Conservation (phyloP, 192 early-diverging fungal species). For the Backusella westeae region DNA sequence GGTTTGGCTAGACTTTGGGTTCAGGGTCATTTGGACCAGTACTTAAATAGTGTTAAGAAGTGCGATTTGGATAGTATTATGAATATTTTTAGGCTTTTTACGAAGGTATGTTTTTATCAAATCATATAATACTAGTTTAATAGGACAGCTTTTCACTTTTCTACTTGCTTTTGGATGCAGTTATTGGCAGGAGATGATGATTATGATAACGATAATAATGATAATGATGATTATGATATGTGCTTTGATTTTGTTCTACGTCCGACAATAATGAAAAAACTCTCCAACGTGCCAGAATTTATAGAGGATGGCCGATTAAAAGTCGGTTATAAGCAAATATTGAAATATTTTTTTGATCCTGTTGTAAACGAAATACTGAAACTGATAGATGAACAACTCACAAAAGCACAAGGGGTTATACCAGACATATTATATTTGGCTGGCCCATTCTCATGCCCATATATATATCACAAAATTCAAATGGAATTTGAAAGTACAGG, state of each 20-base stretch:
- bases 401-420: not conserved
- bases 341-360: slow-evolving; percentile 21
- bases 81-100: slow-evolving; percentile 28
- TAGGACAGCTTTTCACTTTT: not conserved
- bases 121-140: not conserved
- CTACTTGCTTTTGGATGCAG: not conserved
- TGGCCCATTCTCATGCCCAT: slow-evolving; percentile 32
- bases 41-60: not conserved
- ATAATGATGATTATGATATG: too few species aligned
- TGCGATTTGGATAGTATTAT: not conserved
- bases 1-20: slow-evolving; percentile 31
- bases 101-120: not conserved
- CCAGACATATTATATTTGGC: slow-evolving; percentile 40
- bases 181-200: not conserved
- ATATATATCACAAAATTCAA: slow-evolving; percentile 30
- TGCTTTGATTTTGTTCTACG: too few species aligned
- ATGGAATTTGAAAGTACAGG: slow-evolving; percentile 26
- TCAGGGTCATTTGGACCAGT: slow-evolving; percentile 35
- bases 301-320: not conserved
- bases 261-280: not conserved
- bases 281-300: not conserved
- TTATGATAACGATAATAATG: too few species aligned
- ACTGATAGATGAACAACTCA: slow-evolving; percentile 39
- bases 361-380: slow-evolving; percentile 32
- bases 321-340: not conserved